A percentile compares a stretch with the other conserved stretches of the same genome.
Evolutionary conservation across 306 rosid genomes (phyloP).

Genomic region (Castanea mollissima): DNA sequence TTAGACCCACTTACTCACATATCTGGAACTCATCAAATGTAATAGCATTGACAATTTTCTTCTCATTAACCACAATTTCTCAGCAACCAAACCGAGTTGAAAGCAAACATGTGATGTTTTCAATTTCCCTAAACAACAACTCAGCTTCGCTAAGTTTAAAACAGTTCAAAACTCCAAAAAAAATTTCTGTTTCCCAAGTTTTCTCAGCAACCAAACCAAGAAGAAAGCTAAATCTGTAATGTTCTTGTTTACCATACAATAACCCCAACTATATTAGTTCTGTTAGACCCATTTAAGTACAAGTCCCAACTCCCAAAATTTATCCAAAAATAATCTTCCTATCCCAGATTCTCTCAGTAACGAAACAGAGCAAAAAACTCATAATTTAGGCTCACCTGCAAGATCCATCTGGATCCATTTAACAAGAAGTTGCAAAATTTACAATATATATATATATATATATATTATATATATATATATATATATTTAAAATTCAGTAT

Average conservation of each 20-base stretch:
- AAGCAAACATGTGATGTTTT: neutral
- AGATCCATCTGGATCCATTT: conserved; percentile 5
- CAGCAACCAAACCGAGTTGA: neutral
- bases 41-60: neutral
- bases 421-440: no score
- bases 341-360: neutral
- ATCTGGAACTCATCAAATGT: neutral
- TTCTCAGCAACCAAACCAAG: neutral
- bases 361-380: neutral
- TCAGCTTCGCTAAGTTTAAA: neutral
- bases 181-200: neutral
- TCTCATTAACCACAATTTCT: neutral
- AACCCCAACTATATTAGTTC: neutral
- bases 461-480: no score
- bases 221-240: neutral
- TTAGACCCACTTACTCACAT: neutral
- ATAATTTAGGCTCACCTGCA: conserved; percentile 31
- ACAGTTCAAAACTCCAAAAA: neutral
- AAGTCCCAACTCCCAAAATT: neutral
- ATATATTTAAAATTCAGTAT: no score
- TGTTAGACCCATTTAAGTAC: neutral
- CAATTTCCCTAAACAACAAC: neutral
- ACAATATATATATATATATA: no score
- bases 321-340: neutral
- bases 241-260: neutral